Conservation (phyloP, 2,329 filamentous ascomycete species). For the Hypoxylon sp. region DNA sequence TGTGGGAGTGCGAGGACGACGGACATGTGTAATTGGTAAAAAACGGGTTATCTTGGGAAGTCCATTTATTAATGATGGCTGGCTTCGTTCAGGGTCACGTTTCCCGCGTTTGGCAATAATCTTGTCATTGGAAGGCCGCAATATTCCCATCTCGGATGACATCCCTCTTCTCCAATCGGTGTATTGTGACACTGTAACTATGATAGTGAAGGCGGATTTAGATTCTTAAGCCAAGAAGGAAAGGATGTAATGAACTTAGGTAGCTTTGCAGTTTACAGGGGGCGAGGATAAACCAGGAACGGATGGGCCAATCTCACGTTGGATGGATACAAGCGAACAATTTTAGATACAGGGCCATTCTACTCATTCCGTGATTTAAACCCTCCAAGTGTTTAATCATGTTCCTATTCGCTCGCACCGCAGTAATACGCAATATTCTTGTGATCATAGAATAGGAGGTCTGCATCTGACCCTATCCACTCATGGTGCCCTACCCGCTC, state of each 20-base stretch:
- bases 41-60: neutral
- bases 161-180: neutral
- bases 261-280: neutral
- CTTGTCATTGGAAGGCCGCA: conserved; percentile 19
- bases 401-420: no score
- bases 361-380: no score
- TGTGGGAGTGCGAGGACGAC: conserved; percentile 25
- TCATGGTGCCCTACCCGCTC: no score
- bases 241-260: neutral
- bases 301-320: no score
- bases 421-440: no score
- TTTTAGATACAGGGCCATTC: no score
- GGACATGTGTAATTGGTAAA: conserved; percentile 21
- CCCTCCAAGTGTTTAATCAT: no score
- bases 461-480: no score
- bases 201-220: conserved; percentile 6
- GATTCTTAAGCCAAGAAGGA: neutral
- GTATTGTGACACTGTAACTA: conserved; percentile 12
- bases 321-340: no score
- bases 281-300: neutral
- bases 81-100: conserved; percentile 2
- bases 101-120: conserved; percentile 9
- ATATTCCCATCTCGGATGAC: conserved; percentile 7
- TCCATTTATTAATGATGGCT: neutral
- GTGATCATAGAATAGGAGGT: no score